phyloP scores from a whole-genome alignment of 257 asterid species.

The Capsicum chinense region DNA sequence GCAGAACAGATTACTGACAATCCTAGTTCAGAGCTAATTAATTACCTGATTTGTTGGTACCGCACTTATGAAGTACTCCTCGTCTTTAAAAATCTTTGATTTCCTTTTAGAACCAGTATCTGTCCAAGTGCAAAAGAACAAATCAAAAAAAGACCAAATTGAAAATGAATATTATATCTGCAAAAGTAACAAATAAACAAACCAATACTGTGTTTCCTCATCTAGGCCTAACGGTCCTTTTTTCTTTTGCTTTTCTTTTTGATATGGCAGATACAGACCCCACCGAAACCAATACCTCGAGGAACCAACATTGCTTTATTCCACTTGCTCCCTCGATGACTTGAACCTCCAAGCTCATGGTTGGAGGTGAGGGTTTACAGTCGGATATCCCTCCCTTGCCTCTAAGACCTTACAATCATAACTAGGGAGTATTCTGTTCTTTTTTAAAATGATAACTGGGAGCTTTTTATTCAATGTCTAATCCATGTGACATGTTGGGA shows the following conservation, averaged over 20 bases:
- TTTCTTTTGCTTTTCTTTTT: not conserved
- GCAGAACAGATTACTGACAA: not conserved
- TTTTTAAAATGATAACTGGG: not conserved
- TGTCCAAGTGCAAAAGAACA: conserved; percentile 36
- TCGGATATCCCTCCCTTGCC: not conserved
- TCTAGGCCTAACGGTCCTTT: not conserved
- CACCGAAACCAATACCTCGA: not conserved
- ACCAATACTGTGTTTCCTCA: not conserved
- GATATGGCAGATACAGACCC: not conserved
- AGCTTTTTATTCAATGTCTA: not conserved
- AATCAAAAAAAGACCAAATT: conserved; percentile 21
- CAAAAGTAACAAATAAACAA: conserved; percentile 14
- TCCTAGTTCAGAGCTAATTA: not conserved
- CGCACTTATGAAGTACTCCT: conserved; percentile 88
- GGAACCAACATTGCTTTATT: not conserved
- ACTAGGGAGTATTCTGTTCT: not conserved
- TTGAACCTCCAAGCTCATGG: not conserved
- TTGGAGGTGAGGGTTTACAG: not conserved
- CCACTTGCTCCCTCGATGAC: not conserved
- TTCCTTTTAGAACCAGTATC: conserved; percentile 90
- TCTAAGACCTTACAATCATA: not conserved
- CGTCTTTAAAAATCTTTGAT: conserved; percentile 77
- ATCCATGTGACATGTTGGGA: not conserved
- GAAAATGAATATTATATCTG: not conserved
- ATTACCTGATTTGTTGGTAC: conserved; percentile 88